Percentiles rank a stretch among this genome's conserved stretches.
These are phyloP conservation scores for Allium fistulosum DNA, from an alignment of 106 monocot species.

Conservation along the genomic window DNA sequence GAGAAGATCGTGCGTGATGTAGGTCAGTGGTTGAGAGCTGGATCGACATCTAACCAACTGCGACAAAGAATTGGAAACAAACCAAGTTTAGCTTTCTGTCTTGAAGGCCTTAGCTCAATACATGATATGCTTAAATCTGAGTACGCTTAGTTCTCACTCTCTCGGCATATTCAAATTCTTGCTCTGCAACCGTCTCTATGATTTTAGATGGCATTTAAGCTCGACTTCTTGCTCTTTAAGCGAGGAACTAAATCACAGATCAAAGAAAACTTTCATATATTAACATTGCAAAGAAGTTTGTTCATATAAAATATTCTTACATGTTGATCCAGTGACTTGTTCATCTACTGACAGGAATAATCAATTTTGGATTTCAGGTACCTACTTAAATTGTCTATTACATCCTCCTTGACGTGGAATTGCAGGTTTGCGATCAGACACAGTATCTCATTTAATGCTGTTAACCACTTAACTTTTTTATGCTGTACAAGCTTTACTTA, in stretches of 20 bases:
- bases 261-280: no score
- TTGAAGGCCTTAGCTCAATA: conserved; percentile 39
- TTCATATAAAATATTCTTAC: not conserved
- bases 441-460: not conserved
- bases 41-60: conserved; percentile 34
- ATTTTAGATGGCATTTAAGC: no score
- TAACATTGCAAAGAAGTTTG: not conserved
- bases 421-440: conserved; percentile 26
- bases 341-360: not conserved
- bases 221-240: no score
- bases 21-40: conserved; percentile 36
- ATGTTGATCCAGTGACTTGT: not conserved
- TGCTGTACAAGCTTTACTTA: no score
- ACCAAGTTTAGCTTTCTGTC: conserved; percentile 40
- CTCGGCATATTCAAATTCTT: not conserved
- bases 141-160: conserved; percentile 20
- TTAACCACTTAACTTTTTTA: no score
- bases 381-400: conserved; percentile 29
- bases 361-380: conserved; percentile 29
- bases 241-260: no score
- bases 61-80: conserved; percentile 39
- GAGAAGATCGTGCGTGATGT: conserved; percentile 53
- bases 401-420: conserved; percentile 40
- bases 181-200: no score
- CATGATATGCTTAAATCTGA: conserved; percentile 44